Percentiles rank a stretch among this genome's conserved stretches.
phyloP scores from a whole-genome alignment of 202 grass and related monocot species.

The Bolboschoenoplectus hybrid region DNA sequence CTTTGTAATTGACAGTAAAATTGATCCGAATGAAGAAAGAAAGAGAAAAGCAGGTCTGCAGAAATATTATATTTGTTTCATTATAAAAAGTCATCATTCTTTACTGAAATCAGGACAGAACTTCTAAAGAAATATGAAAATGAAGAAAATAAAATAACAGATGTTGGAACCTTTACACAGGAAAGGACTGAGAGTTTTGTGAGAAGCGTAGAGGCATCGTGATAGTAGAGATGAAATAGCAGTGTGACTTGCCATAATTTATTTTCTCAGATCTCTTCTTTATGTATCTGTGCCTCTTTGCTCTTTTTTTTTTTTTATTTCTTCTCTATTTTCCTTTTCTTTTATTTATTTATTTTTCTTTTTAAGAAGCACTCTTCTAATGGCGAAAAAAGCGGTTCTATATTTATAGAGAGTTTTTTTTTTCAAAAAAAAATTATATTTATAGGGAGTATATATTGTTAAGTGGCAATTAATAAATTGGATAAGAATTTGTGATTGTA shows the following conservation, averaged over 20 bases:
- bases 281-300: not conserved
- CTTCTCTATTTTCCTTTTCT: not conserved
- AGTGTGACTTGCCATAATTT: slow-evolving; percentile 44
- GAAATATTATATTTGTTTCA: too few species aligned
- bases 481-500: not conserved
- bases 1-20: too few species aligned
- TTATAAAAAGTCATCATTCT: too few species aligned
- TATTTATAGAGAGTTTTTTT: not conserved
- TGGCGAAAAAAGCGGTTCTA: not conserved
- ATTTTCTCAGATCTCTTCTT: slow-evolving; percentile 32
- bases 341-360: not conserved
- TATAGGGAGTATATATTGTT: not conserved
- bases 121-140: not conserved
- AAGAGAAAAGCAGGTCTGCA: too few species aligned
- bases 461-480: not conserved
- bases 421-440: too few species aligned
- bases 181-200: slow-evolving; percentile 35
- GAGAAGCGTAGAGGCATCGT: slow-evolving; percentile 44
- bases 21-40: too few species aligned
- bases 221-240: slow-evolving; percentile 54
- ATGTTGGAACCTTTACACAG: slow-evolving; percentile 22
- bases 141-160: not conserved
- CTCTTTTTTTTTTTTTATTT: not conserved
- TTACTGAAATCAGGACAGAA: too few species aligned
- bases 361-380: not conserved